phyloP scores from a whole-genome alignment of 2,329 filamentous ascomycete genomes.

The Conoideocrella luteorostrata region DNA sequence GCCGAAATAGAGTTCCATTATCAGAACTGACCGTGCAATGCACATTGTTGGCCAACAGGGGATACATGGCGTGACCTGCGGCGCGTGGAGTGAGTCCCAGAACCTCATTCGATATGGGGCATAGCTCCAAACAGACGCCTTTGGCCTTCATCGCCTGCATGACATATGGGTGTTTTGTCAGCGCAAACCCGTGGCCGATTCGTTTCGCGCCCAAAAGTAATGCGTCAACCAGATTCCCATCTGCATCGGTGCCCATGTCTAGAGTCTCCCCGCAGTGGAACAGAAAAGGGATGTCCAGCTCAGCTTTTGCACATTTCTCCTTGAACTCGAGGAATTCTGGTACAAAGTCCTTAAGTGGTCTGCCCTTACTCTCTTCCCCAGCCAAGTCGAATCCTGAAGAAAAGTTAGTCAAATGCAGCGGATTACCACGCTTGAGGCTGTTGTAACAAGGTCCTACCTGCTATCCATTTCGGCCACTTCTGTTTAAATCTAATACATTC shows the following conservation, averaged over 20 bases:
- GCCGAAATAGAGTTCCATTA: conserved; percentile 68
- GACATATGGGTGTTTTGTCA: conserved; percentile 60
- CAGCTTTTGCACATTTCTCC: conserved; percentile 38
- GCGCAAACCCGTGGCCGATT: conserved; percentile 67
- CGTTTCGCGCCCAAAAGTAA: conserved; percentile 59
- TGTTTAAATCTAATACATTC: conserved; percentile 58
- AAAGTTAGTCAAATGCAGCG: neutral
- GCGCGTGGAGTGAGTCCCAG: conserved; percentile 61
- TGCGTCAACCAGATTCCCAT: conserved; percentile 65
- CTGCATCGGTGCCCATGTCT: conserved; percentile 55
- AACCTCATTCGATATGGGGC: conserved; percentile 72
- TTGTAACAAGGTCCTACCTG: too few relatives aligned
- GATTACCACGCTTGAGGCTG: too few relatives aligned
- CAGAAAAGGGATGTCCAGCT: conserved; percentile 60
- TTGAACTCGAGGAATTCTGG: conserved; percentile 51
- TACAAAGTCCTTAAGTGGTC: conserved; percentile 51
- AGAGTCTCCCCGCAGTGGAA: conserved; percentile 74
- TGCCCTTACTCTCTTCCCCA: conserved; percentile 58
- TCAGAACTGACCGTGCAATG: conserved; percentile 71
- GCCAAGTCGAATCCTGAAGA: conserved; percentile 60
- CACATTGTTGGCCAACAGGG: conserved; percentile 63
- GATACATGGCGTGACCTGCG: conserved; percentile 60
- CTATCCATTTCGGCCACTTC: conserved; percentile 52
- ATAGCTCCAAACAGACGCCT: conserved; percentile 67
- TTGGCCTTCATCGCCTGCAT: conserved; percentile 57